These are phyloP conservation scores for Somion occarium DNA, from an alignment of 1,284 basidiomycete species.

Conservation along the genomic window DNA sequence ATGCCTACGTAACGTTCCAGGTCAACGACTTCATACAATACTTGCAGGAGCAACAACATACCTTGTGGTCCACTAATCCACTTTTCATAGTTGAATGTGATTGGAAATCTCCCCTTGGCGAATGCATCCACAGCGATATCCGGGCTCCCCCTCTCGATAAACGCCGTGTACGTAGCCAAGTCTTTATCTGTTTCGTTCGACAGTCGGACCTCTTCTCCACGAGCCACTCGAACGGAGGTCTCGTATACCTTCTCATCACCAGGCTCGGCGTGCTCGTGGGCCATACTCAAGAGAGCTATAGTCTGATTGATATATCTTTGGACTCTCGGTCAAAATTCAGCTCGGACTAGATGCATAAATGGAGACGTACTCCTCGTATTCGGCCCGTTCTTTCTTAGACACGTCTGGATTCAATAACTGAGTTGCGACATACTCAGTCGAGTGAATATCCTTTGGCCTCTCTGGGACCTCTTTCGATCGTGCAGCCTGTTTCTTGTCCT, in stretches of 20 bases:
- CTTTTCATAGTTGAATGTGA: conserved; percentile 36
- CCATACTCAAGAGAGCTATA: conserved; percentile 50
- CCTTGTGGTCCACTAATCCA: conserved; percentile 10
- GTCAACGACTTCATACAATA: too few species aligned
- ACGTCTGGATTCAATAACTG: conserved; percentile 65
- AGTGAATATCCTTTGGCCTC: conserved; percentile 35
- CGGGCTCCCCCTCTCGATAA: conserved; percentile 34
- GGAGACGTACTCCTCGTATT: conserved; percentile 70
- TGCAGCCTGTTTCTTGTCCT: conserved; percentile 31
- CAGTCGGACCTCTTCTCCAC: conserved; percentile 30
- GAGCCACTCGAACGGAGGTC: conserved; percentile 44
- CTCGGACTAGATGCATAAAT: conserved; percentile 1
- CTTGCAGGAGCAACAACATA: too few species aligned
- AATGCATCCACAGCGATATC: conserved; percentile 25
- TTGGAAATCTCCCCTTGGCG: conserved; percentile 25
- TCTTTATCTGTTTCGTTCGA: conserved; percentile 35
- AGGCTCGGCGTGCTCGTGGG: conserved; percentile 37
- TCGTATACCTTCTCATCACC: conserved; percentile 55
- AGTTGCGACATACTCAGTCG: conserved; percentile 61
- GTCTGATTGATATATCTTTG: conserved; percentile 71
- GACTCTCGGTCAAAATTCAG: background rate
- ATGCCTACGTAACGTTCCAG: too few species aligned
- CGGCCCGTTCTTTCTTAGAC: conserved; percentile 59
- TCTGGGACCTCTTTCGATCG: conserved; percentile 11
- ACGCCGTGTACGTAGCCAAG: conserved; percentile 30